Percentiles rank a stretch among this genome's conserved stretches.
These are phyloP conservation scores for Mortierella sp. DNA, from an alignment of 371 early-diverging fungal genomes.

Conservation along the genomic window DNA sequence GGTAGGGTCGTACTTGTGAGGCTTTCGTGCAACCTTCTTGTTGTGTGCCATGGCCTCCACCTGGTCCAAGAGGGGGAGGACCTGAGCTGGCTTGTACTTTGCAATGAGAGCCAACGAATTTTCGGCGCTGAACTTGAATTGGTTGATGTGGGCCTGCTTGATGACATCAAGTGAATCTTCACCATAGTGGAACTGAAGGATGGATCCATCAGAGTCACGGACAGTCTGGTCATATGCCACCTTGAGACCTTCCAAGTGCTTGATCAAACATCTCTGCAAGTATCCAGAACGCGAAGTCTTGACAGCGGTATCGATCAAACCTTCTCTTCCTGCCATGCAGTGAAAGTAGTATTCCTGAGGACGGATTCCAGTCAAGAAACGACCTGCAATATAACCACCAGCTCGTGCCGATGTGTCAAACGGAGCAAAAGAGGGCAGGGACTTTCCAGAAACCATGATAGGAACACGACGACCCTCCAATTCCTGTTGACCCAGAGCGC, in stretches of 20 bases:
- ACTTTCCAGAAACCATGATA: slow-evolving; percentile 97
- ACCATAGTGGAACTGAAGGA: slow-evolving; percentile 99
- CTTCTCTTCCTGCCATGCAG: slow-evolving; percentile 99
- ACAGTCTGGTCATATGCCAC: slow-evolving; percentile 99
- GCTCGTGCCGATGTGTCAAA: slow-evolving; percentile 92
- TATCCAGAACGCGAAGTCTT: slow-evolving; percentile 99
- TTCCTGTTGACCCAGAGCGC: slow-evolving; percentile 99
- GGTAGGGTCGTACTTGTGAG: slow-evolving; percentile 82
- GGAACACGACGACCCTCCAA: slow-evolving; percentile 99
- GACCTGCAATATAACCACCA: slow-evolving; percentile 98
- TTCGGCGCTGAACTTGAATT: slow-evolving; percentile 94
- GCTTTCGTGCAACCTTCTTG: slow-evolving; percentile 82
- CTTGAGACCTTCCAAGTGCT: slow-evolving; percentile 97
- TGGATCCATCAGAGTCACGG: slow-evolving; percentile 92
- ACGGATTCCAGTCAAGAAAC: slow-evolving; percentile 99
- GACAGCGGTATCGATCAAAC: slow-evolving; percentile 99
- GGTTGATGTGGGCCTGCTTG: slow-evolving; percentile 90
- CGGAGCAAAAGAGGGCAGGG: slow-evolving; percentile 95
- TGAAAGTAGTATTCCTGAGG: slow-evolving; percentile 94
- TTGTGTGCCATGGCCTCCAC: slow-evolving; percentile 81
- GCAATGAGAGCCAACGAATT: slow-evolving; percentile 87
- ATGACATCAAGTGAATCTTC: slow-evolving; percentile 99
- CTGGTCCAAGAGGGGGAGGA: slow-evolving; percentile 79
- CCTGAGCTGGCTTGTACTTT: slow-evolving; percentile 82
- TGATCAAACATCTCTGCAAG: slow-evolving; percentile 99